Base-by-base conservation (phyloP, 2,329 filamentous ascomycete species). In the Colletotrichum filicis region DNA sequence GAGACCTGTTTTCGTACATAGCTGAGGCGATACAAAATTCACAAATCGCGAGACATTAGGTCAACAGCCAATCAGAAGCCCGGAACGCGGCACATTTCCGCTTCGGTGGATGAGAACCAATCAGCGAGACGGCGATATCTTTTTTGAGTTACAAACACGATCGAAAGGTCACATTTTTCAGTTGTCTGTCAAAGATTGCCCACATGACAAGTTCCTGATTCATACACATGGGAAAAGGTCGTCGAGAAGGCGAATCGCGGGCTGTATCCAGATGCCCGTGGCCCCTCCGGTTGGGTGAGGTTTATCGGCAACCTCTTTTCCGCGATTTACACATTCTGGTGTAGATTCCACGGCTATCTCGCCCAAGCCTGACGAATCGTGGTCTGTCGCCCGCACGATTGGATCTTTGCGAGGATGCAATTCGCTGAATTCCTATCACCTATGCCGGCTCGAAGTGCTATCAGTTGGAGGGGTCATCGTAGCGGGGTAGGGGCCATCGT, bases 41-140 rank as follows among this genome's bases (percentile, higher is more conserved):
- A 49, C 6, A 14, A 19, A 42, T 26, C 58, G 46, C 58, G 24
- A 64, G 28, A 35, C 42, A 26, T 65, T 42, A 42, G 35, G 52
- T 46, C 28, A 14, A 14, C 35, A 57, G 62, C 76, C 76, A 77
- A 77, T 77, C 24, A 75, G 65, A 64, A 14, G 11, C 52, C 24
- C 3, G 28, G 24, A 64, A 28, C 16, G 8, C 65, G 19, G 72
- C 76, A 77, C 76, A 77, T 63, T 68, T 53, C 65, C 53, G 24
- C 46, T 72, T 30, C 28, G 57, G 53, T 65, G 71, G 66, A 70
- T 5, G 60, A 71, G 56, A 71, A 61, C 59, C 66, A 60, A 70
- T 65, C 66, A 65, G 35, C 61, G 64, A 68, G 37, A 67, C 26
- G 52, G 42, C 46, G 14, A 26, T 3, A 37, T 1, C 19, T n/a